Evolutionary conservation across 2,329 filamentous ascomycete species (phyloP).

Genomic region (Zymoseptoria tritici): DNA sequence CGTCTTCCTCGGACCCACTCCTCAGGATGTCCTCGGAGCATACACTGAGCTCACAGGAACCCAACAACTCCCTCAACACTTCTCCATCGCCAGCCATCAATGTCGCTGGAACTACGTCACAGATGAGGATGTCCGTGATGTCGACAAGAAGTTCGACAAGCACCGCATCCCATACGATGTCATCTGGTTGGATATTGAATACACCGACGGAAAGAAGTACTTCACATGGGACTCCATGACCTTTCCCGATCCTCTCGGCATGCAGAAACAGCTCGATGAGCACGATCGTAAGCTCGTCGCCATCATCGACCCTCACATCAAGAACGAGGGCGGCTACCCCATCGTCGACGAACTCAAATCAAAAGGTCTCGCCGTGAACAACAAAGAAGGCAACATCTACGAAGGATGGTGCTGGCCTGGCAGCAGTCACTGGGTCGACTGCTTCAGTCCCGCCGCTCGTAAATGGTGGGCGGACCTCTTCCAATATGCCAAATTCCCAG

Average conservation of each 20-base stretch:
- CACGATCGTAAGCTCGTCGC: slow-evolving; percentile 84
- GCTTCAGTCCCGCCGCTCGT: slow-evolving; percentile 84
- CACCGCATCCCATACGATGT: slow-evolving; percentile 94
- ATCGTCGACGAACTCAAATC: slow-evolving; percentile 75
- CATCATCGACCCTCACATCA: slow-evolving; percentile 97
- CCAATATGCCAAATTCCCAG: slow-evolving; percentile 81
- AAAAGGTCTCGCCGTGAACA: slow-evolving; percentile 74
- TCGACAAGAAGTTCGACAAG: slow-evolving; percentile 94
- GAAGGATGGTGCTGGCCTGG: slow-evolving; percentile 99
- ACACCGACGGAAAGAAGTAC: slow-evolving; percentile 94
- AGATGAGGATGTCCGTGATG: slow-evolving; percentile 92
- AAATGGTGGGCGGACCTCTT: slow-evolving; percentile 90
- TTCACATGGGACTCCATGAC: slow-evolving; percentile 93
- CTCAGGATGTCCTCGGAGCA: slow-evolving; percentile 69
- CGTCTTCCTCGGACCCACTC: slow-evolving; percentile 83
- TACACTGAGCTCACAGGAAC: slow-evolving; percentile 89
- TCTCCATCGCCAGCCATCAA: slow-evolving; percentile 89
- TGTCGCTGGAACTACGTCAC: slow-evolving; percentile 99
- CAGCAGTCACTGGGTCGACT: slow-evolving; percentile 91
- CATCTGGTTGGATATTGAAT: slow-evolving; percentile 98
- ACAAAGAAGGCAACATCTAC: slow-evolving; percentile 82
- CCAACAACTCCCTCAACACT: slow-evolving; percentile 84
- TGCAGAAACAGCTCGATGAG: slow-evolving; percentile 79
- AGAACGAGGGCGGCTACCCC: slow-evolving; percentile 72
- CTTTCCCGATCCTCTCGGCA: slow-evolving; percentile 76